Conservation (phyloP, 2,329 filamentous ascomycete genomes). For the Tricladium varicosporioides region DNA sequence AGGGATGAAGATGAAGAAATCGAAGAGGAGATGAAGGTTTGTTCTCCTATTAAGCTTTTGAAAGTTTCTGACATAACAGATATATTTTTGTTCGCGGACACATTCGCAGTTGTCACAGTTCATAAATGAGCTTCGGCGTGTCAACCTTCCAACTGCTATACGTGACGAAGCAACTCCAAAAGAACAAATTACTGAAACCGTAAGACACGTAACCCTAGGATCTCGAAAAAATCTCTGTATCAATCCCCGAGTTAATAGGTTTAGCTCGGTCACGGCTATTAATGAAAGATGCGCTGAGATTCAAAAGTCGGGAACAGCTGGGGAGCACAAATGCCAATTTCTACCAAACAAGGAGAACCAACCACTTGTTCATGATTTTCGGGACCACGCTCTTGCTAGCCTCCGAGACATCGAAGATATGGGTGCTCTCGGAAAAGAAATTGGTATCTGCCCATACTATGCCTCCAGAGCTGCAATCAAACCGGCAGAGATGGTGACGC, state of each 20-base stretch:
- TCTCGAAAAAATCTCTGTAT: conserved; percentile 78
- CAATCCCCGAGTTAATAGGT: conserved; percentile 73
- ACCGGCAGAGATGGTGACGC: conserved; percentile 81
- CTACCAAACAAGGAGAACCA: conserved; percentile 77
- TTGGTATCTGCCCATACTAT: conserved; percentile 92
- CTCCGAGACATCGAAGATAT: conserved; percentile 94
- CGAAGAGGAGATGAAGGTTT: conserved; percentile 55
- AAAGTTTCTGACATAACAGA: conserved; percentile 32
- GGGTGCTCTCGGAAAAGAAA: conserved; percentile 69
- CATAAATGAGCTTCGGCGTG: conserved; percentile 62
- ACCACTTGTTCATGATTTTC: conserved; percentile 71
- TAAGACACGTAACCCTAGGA: conserved; percentile 67
- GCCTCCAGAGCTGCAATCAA: conserved; percentile 84
- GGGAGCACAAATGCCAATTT: conserved; percentile 70
- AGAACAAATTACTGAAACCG: conserved; percentile 45
- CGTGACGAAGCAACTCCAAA: conserved; percentile 34
- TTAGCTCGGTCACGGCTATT: conserved; percentile 74
- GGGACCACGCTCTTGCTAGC: conserved; percentile 78
- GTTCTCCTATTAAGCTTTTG: neutral
- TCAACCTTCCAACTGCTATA: conserved; percentile 60
- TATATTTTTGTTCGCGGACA: conserved; percentile 72
- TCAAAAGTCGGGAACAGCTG: conserved; percentile 65
- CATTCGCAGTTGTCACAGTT: conserved; percentile 74
- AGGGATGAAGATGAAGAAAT: conserved; percentile 47
- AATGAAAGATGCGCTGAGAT: conserved; percentile 92